Evolutionary conservation across 345 rosid genomes (phyloP).

Genomic region (Moricandia moricandioides): DNA sequence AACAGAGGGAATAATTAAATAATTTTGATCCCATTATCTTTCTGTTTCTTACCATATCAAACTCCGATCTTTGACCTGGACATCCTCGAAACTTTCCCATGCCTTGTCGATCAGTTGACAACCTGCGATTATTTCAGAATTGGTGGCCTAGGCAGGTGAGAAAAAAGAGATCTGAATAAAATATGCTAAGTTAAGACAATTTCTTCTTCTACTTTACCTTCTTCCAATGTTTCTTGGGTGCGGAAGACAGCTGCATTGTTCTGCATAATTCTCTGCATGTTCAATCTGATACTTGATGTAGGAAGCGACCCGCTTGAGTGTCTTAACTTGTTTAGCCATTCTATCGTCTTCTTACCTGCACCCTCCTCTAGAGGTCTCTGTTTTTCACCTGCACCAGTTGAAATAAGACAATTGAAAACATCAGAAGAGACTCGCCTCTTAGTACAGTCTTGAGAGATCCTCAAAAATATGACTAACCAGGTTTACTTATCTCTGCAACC

Average conservation of each 20-base stretch:
- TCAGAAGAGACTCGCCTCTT: background rate
- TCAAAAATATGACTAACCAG: constrained; percentile 47
- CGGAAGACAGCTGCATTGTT: constrained; percentile 63
- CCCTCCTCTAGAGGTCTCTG: constrained; percentile 83
- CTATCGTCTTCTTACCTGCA: constrained; percentile 92
- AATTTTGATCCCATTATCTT: background rate
- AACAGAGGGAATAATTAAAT: too few relatives aligned
- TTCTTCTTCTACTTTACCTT: constrained; percentile 47
- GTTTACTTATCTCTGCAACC: constrained; percentile 80
- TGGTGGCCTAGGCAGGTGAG: background rate
- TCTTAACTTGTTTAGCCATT: constrained; percentile 87
- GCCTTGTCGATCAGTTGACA: constrained; percentile 82
- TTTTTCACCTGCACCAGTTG: constrained; percentile 58
- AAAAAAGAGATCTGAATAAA: background rate
- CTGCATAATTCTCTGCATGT: too few relatives aligned
- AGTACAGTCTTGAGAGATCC: background rate
- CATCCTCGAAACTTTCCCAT: constrained; percentile 86
- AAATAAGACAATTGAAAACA: background rate
- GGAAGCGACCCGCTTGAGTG: constrained; percentile 87
- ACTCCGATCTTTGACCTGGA: constrained; percentile 77
- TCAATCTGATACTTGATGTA: constrained; percentile 2
- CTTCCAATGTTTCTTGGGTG: constrained; percentile 94
- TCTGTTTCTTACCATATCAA: constrained; percentile 63
- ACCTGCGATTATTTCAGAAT: constrained; percentile 48
- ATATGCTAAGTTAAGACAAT: background rate